phyloP scores from a whole-genome alignment of 805 yeast genomes.

The Komagataella pastoris region DNA sequence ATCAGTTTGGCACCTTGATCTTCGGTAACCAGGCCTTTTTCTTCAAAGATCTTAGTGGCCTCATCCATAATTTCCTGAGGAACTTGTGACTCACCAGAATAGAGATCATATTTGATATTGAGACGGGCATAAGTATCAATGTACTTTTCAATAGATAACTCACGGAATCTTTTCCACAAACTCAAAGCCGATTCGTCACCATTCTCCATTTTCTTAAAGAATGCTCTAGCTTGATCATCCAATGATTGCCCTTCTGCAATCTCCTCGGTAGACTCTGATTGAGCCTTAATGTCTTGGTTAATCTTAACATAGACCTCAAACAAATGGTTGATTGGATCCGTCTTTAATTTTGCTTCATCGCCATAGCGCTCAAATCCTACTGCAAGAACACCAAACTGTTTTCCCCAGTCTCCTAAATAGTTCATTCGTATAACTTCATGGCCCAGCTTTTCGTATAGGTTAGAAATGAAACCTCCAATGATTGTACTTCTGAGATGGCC shows the following conservation, averaged over 20 bases:
- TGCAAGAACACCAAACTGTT: slow-evolving; percentile 93
- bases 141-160: slow-evolving; percentile 78
- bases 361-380: slow-evolving; percentile 88
- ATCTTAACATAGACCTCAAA: slow-evolving; percentile 87
- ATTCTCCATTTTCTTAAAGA: slow-evolving; percentile 84
- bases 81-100: slow-evolving; percentile 95
- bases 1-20: slow-evolving; percentile 87
- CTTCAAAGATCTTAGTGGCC: slow-evolving; percentile 49
- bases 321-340: slow-evolving; percentile 86
- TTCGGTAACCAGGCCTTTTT: slow-evolving; percentile 60
- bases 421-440: slow-evolving; percentile 89
- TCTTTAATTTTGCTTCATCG: slow-evolving; percentile 48
- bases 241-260: slow-evolving; percentile 37
- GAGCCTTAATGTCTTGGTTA: slow-evolving; percentile 61
- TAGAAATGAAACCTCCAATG: slow-evolving; percentile 90
- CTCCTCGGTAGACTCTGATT: slow-evolving; percentile 43
- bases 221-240: slow-evolving; percentile 75
- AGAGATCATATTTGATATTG: slow-evolving; percentile 76
- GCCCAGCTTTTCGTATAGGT: slow-evolving; percentile 81
- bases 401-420: slow-evolving; percentile 99
- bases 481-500: slow-evolving; percentile 97
- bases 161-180: slow-evolving; percentile 83
- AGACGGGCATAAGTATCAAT: slow-evolving; percentile 82
- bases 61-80: slow-evolving; percentile 55
- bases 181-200: slow-evolving; percentile 73